Conservation (phyloP, 495 filamentous ascomycete genomes). For the Talaromyces liani region DNA sequence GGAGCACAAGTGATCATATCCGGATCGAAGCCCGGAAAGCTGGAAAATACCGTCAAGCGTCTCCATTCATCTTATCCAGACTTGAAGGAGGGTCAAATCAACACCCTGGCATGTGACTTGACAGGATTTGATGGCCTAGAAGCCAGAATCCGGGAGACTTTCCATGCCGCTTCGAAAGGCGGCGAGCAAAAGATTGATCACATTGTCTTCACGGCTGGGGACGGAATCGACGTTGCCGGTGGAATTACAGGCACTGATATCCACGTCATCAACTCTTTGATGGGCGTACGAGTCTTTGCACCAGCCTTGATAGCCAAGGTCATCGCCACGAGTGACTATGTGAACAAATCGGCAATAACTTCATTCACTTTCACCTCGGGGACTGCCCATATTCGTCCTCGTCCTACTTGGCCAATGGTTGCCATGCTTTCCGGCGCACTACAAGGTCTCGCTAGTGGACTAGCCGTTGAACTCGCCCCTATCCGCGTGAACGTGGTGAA, state of each 20-base stretch:
- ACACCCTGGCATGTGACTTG: not conserved
- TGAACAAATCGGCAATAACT: slow-evolving; percentile 24
- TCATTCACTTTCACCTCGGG: slow-evolving; percentile 53
- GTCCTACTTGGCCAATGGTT: slow-evolving; percentile 12
- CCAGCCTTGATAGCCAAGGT: slow-evolving; percentile 47
- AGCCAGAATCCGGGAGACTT: not conserved
- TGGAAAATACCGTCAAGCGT: slow-evolving; percentile 31
- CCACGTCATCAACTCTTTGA: slow-evolving; percentile 22
- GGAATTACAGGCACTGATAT: slow-evolving; percentile 1
- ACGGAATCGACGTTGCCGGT: slow-evolving; percentile 20
- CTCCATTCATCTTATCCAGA: slow-evolving; percentile 30
- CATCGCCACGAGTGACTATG: slow-evolving; percentile 24
- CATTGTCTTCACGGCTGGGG: slow-evolving; percentile 53
- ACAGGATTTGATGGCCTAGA: not conserved
- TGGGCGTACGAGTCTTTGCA: slow-evolving; percentile 44
- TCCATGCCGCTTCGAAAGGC: not conserved
- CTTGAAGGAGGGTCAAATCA: slow-evolving; percentile 6
- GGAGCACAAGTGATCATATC: slow-evolving; percentile 46
- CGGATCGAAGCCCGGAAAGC: slow-evolving; percentile 39
- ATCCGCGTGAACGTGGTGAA: slow-evolving; percentile 53
- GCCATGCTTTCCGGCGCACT: slow-evolving; percentile 20
- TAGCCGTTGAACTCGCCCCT: slow-evolving; percentile 53
- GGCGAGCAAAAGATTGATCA: slow-evolving; percentile 40
- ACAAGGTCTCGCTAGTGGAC: slow-evolving; percentile 32
- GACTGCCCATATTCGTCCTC: slow-evolving; percentile 33